Evolutionary conservation across 495 filamentous ascomycete genomes (phyloP), one percentile per base, ranked within the genome.

Genomic region (Immersiella caudata): DNA sequence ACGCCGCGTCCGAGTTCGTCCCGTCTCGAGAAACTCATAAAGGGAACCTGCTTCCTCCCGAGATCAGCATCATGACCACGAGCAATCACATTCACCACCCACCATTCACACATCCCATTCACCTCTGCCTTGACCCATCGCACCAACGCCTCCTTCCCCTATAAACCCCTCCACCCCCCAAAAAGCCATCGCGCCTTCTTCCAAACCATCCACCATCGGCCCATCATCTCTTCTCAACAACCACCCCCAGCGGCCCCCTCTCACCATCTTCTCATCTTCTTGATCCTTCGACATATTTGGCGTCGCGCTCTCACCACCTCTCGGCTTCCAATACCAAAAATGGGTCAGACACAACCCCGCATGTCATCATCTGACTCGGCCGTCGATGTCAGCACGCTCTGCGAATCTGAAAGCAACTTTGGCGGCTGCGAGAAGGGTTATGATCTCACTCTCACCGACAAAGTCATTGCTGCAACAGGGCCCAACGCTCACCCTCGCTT

Each of bases 381-480:
- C 35, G 55, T 61, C n/a, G 63, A 21, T 24, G 24, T 62, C 36
- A 65, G 51, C 16, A 16, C 52, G 16, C 40, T 51, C 49, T 22
- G 25, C 61, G 26, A 25, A 40, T 54, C 24, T 18, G 46, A 63
- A 24, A 24, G 21, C 24, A 40, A 54, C 25, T 11, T 65, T 21
- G 27, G 55, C 16, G 22, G 29, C 9, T 22, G 60, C 16, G 56
- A 63, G 36, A 73, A 69, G 54, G 66, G 78, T 56, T 74, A 78
- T 73, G 83, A 90, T 72, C 84, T 86, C 50, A 78, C 82, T 58
- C 89, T 93, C 83, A 92, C 89, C 40, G 82, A 89, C 72, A 80
- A 80, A 70, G 90, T 93, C 73, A 87, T 91, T 79, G 83, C 87
- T 66, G 84, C 90, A 29, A 93, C 87, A 59, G 90, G 89, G 1